These are phyloP conservation scores for Ceratocystis variospora DNA, from an alignment of 2,329 filamentous ascomycete species.

Conservation along the genomic window DNA sequence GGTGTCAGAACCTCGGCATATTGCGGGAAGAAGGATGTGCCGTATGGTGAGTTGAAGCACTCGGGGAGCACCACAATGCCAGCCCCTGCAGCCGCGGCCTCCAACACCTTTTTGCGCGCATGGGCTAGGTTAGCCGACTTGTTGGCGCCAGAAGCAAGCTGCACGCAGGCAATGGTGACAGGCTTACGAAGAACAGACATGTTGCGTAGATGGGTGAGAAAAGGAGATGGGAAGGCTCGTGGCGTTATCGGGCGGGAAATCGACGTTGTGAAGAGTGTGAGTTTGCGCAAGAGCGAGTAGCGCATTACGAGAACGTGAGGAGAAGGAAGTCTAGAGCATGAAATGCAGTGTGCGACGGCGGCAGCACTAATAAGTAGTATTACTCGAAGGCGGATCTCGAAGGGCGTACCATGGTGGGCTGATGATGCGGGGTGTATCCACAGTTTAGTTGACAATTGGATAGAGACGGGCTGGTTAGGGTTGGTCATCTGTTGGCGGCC, in stretches of 20 bases:
- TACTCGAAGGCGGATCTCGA: background rate
- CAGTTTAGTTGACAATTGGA: background rate
- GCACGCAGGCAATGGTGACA: slow-evolving; percentile 67
- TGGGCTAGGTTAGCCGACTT: slow-evolving; percentile 72
- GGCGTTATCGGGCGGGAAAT: background rate
- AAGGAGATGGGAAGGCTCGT: background rate
- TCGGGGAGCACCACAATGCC: slow-evolving; percentile 86
- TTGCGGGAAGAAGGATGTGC: slow-evolving; percentile 72
- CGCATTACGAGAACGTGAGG: background rate
- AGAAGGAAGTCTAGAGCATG: background rate
- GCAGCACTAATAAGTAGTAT: background rate
- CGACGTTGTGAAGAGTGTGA: slow-evolving; percentile 7
- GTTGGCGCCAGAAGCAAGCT: slow-evolving; percentile 67
- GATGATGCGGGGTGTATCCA: background rate
- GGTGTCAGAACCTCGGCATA: slow-evolving; percentile 80
- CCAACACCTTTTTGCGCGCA: slow-evolving; percentile 68
- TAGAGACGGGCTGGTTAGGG: too few species aligned
- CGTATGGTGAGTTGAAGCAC: slow-evolving; percentile 98
- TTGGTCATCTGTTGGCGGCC: too few species aligned
- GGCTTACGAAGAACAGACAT: slow-evolving; percentile 50
- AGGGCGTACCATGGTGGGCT: background rate
- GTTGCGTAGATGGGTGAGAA: slow-evolving; percentile 24
- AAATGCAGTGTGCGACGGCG: background rate
- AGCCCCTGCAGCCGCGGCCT: slow-evolving; percentile 63
- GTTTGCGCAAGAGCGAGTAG: background rate